Base-by-base conservation (phyloP, 345 rosid species). In the Salix brachista region DNA sequence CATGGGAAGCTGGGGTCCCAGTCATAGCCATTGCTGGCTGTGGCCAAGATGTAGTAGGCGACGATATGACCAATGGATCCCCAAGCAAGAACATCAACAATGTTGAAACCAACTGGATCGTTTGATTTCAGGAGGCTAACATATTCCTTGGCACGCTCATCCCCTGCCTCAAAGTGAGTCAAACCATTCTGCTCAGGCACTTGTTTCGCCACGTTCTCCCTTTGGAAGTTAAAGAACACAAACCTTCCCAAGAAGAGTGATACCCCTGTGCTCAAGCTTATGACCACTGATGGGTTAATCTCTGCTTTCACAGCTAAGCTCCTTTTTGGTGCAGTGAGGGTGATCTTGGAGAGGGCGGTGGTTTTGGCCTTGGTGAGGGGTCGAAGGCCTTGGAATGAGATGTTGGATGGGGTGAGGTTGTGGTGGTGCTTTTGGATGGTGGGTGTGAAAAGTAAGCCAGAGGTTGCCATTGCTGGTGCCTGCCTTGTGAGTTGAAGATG, bases 11-110 rank as follows among this genome's bases (percentile, higher is more conserved):
- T 69, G 30, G 71, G 71, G 71, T 69, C 71, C 50, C 52, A 69
- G 73, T 96, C 89, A 66, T 96, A 96, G 79, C 95, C 98, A 77
- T 93, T 96, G 93, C 97, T 91, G 52, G 94, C 82, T 79, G 99
- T 96, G 50, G 99, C 99, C 85, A 96, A 84, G 89, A 96, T 89
- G 84, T 96, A 96, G 81, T 96, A 96, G 74, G 99, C 99, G 66
- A 91, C 97, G 52, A 96, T 91, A 83, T 96, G 98, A 67, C 99
- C 99, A 46, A 96, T 92, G 64, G 98, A 93, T 2, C 98, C 99
- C 99, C 99, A 96, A 48, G 98, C 95, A 82, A 96, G 96, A 46
- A 96, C 99, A 83, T 96, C 99, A 28, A 96, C 97, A 56, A 96
- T 87, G 84, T 96, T 96, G 81, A 96, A 96, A 2, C 99, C 99